Percentiles rank a stretch among this genome's conserved stretches.
Evolutionary conservation across 768 basidiomycete genomes (phyloP).

Genomic region (Amanita thiersii): DNA sequence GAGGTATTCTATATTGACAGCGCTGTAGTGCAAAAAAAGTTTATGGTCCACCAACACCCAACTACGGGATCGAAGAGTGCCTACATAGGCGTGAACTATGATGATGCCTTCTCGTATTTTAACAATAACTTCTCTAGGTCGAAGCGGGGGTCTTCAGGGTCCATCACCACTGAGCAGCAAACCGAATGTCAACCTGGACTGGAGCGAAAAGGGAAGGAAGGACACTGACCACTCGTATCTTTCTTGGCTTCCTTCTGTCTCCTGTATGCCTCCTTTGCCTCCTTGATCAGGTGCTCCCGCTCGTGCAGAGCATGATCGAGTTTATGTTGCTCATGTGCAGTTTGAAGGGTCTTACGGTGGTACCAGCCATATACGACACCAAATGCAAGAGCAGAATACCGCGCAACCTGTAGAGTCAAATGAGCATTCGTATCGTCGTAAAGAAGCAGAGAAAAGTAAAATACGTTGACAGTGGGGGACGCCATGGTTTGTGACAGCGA

Average conservation of each 20-base stretch:
- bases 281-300: conserved; percentile 67
- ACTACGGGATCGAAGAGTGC: neutral
- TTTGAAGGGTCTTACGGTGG: conserved; percentile 87
- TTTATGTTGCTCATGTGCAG: conserved; percentile 69
- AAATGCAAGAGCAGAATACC: conserved; percentile 83
- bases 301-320: conserved; percentile 65
- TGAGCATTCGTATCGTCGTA: neutral
- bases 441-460: conserved; percentile 2
- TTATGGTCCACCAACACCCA: no score
- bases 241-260: conserved; percentile 58
- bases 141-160: conserved; percentile 93
- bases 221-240: conserved; percentile 46
- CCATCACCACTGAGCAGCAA: conserved; percentile 61
- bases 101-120: conserved; percentile 68
- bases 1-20: conserved; percentile 5
- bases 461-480: conserved; percentile 70
- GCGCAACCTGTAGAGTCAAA: conserved; percentile 60
- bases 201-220: conserved; percentile 5
- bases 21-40: neutral
- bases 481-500: conserved; percentile 36
- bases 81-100: conserved; percentile 13
- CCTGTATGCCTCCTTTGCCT: conserved; percentile 89
- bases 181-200: conserved; percentile 1
- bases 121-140: conserved; percentile 88
- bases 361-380: conserved; percentile 90